Percentiles rank a stretch among this genome's conserved stretches.
These are phyloP conservation scores for Fraxinus paxiana DNA, from an alignment of 305 asterid genomes.

Conservation along the genomic window DNA sequence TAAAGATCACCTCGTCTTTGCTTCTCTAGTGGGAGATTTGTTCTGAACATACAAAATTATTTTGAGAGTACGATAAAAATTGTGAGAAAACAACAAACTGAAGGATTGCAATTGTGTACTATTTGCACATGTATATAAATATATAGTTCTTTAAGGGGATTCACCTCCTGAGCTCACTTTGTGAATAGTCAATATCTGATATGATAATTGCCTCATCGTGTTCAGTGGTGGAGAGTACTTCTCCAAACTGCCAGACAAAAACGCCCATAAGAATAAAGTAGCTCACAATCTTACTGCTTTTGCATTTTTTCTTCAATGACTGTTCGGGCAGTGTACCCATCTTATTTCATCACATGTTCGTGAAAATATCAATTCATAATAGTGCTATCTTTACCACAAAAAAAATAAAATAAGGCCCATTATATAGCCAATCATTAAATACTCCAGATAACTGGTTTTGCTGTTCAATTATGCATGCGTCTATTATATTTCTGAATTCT, in stretches of 20 bases:
- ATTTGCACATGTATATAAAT: not conserved
- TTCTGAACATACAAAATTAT: constrained; percentile 34
- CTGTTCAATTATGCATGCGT: not conserved
- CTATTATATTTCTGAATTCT: not conserved
- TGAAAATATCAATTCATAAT: not conserved
- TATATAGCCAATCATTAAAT: not conserved
- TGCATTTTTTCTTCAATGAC: not conserved
- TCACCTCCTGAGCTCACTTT: constrained; percentile 68
- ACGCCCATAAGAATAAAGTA: not conserved
- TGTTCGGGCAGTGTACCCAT: not conserved
- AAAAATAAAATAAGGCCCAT: too few relatives aligned
- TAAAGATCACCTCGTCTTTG: constrained; percentile 93
- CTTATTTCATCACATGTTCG: not conserved
- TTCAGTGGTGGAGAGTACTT: constrained; percentile 76
- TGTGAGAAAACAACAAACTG: not conserved
- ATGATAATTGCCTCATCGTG: constrained; percentile 70
- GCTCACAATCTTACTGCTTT: not conserved
- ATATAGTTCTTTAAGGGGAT: not conserved
- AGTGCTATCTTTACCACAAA: not conserved
- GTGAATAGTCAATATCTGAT: constrained; percentile 78
- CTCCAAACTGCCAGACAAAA: constrained; percentile 64
- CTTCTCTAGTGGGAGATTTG: constrained; percentile 75
- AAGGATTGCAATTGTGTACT: not conserved
- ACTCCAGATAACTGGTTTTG: not conserved
- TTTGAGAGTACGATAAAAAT: not conserved